phyloP scores from a whole-genome alignment of 2,329 filamentous ascomycete species.

The Pseudocercospora musae region DNA sequence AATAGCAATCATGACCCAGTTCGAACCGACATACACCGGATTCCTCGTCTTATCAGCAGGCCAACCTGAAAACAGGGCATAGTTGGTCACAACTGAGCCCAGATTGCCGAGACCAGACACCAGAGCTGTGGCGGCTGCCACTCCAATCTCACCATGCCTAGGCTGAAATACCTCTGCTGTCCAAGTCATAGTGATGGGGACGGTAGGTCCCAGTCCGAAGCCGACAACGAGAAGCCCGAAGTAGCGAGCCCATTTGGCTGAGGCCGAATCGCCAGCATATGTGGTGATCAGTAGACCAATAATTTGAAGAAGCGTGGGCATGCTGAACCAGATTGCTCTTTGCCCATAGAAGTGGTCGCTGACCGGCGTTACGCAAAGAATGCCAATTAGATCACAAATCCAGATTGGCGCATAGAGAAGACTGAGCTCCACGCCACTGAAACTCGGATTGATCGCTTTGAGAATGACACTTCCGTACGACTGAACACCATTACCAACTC shows the following conservation, averaged over 20 bases:
- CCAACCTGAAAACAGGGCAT: conserved; percentile 87
- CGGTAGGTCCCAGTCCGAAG: conserved; percentile 84
- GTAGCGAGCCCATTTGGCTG: conserved; percentile 72
- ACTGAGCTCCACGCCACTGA: conserved; percentile 73
- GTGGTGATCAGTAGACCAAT: conserved; percentile 75
- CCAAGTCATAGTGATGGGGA: conserved; percentile 93
- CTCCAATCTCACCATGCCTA: conserved; percentile 85
- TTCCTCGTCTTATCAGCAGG: conserved; percentile 63
- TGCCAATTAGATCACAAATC: conserved; percentile 79
- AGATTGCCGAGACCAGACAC: conserved; percentile 86
- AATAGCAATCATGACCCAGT: conserved; percentile 84
- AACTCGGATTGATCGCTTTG: conserved; percentile 67
- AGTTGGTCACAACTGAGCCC: conserved; percentile 81
- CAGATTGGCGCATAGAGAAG: conserved; percentile 87
- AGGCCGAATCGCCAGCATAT: conserved; percentile 62
- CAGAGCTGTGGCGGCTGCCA: conserved; percentile 78
- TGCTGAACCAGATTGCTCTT: conserved; percentile 76
- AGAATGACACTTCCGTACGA: conserved; percentile 87
- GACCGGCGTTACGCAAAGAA: conserved; percentile 78
- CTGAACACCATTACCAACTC: conserved; percentile 86
- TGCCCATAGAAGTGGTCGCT: conserved; percentile 82
- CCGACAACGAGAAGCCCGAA: conserved; percentile 86
- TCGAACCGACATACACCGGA: conserved; percentile 53
- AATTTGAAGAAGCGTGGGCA: conserved; percentile 74
- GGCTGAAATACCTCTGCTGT: conserved; percentile 85